phyloP scores from a whole-genome alignment of 768 basidiomycete genomes.

The Crepidotus variabilis region DNA sequence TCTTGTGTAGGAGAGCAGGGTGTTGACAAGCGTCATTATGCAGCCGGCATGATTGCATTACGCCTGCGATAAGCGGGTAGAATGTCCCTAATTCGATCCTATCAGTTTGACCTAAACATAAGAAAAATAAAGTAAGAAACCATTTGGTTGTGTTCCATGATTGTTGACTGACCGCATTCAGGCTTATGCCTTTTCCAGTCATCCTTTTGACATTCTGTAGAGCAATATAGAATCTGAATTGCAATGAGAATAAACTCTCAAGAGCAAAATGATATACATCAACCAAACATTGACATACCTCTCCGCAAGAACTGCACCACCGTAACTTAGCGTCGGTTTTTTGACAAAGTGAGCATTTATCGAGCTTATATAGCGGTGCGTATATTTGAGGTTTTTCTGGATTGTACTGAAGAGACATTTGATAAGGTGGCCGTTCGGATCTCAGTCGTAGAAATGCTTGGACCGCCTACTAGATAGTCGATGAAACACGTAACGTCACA shows the following conservation, averaged over 20 bases:
- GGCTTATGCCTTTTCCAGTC: slow-evolving; percentile 5
- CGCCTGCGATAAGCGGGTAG: slow-evolving; percentile 28
- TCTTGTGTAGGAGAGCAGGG: slow-evolving; percentile 21
- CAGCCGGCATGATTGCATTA: slow-evolving; percentile 19
- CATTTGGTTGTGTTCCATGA: background rate
- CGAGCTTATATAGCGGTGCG: slow-evolving; percentile 9
- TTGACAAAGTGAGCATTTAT: slow-evolving; percentile 8
- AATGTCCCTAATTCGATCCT: slow-evolving; percentile 27
- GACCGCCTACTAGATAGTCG: background rate
- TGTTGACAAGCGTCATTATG: slow-evolving; percentile 16
- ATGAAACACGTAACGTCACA: background rate
- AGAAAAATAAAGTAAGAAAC: too few relatives aligned
- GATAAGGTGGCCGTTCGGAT: background rate
- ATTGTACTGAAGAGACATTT: background rate
- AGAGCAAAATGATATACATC: background rate
- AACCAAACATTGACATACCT: slow-evolving; percentile 16
- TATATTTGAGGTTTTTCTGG: background rate
- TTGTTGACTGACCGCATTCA: slow-evolving; percentile 7
- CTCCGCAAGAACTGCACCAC: slow-evolving; percentile 12
- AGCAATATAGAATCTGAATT: slow-evolving; percentile 13
- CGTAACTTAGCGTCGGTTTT: slow-evolving; percentile 3
- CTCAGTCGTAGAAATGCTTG: background rate
- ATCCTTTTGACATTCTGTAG: slow-evolving; percentile 8
- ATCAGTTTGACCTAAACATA: slow-evolving; percentile 35
- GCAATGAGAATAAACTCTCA: too few relatives aligned